phyloP scores from a whole-genome alignment of 192 early-diverging fungal genomes.

The Coemansia sp. region DNA sequence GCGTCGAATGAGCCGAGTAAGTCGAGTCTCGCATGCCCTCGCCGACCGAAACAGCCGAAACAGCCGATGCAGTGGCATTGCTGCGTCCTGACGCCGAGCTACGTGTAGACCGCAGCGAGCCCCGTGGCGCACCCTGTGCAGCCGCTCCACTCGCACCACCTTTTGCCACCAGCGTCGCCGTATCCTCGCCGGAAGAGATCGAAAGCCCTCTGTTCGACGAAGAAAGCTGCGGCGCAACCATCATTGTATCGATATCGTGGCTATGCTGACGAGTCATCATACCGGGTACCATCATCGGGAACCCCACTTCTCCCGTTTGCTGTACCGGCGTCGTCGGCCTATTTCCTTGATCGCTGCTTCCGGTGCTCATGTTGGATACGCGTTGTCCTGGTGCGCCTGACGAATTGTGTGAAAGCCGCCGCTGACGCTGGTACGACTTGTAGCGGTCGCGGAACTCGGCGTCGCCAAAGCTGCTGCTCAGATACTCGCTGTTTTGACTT shows the following conservation, averaged over 20 bases:
- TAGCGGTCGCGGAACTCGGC: constrained; percentile 49
- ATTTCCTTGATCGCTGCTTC: constrained; percentile 24
- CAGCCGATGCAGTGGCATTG: constrained; percentile 7
- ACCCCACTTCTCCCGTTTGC: not conserved
- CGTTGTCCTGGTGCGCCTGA: constrained; percentile 15
- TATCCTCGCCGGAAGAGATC: constrained; percentile 9
- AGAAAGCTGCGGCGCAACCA: not conserved
- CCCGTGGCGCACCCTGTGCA: constrained; percentile 28
- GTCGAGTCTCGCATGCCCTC: constrained; percentile 5
- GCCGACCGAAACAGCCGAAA: not conserved
- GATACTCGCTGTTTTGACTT: constrained; percentile 7
- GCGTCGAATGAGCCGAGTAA: constrained; percentile 16
- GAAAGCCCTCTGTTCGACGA: constrained; percentile 11
- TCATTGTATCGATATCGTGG: constrained; percentile 31
- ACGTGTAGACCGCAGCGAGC: constrained; percentile 45
- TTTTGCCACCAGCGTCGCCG: not conserved
- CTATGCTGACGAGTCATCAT: constrained; percentile 27
- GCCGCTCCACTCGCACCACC: not conserved
- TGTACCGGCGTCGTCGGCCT: constrained; percentile 4
- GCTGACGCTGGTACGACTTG: constrained; percentile 47
- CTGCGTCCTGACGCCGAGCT: constrained; percentile 25
- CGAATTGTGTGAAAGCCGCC: constrained; percentile 45
- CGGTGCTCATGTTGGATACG: constrained; percentile 41
- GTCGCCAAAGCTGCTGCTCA: constrained; percentile 13
- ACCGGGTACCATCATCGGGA: not conserved